Evolutionary conservation across 441 rosid species (phyloP), one percentile per base, ranked within the genome.

Genomic region (Croton setiger): DNA sequence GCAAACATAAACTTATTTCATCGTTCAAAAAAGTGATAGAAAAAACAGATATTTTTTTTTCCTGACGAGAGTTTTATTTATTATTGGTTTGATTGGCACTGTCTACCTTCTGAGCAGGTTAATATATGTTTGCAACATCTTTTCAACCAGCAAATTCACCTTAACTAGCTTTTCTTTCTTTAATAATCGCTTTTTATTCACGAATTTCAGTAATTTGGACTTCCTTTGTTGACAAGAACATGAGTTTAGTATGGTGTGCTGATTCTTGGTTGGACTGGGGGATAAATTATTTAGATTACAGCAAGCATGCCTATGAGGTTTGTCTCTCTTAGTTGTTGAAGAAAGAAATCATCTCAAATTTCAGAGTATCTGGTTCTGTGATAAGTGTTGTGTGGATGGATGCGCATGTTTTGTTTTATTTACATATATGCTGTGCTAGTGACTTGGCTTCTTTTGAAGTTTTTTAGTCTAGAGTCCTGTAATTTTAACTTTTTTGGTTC

Each of bases 401-500:
- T 20, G 31, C 31, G 2, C 23, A 48, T 21, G 21, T 15, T 60
- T 60, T 49, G 45, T 23, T 23, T 53, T 23, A 23, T 44, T 15
- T 9, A 21, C 33, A 49, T 27, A 14, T 63, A 21, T 64, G 61
- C 37, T 67, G 35, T 54, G 39, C 49, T 49, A 55, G 48, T 18
- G 9, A n/a, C 55, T 44, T 33, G 15, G 13, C 51, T 45, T 44
- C 60, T 63, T 41, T 17, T 44, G 53, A 5, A 31, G 44, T 66
- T 23, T 15, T 52, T 52, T 55, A 37, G 61, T 69, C 31, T 41
- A 47, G 69, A 52, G 64, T 20, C 13, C 69, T 51, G 39, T 7
- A 49, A 31, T 33, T 23, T 21, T 63, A 37, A 69, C 43, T 44
- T 39, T 27, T n/a, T 37, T 60, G 11, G 72, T 60, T 31, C 5